Conservation (phyloP, 768 basidiomycete species). For the Lyophyllum atratum region DNA sequence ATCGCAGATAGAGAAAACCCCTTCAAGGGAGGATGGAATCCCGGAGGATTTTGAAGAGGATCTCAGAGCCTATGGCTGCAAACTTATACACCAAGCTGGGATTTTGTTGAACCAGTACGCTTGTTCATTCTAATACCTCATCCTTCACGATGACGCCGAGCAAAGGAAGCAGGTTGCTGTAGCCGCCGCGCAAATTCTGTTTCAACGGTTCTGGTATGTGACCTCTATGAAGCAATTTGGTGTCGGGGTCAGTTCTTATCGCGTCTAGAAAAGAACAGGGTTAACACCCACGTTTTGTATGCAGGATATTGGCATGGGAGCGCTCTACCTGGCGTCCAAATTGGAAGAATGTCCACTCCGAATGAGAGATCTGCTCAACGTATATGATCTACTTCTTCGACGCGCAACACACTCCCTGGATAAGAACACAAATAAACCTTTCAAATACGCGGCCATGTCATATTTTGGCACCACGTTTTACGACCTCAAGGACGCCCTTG, state of each 20-base stretch:
- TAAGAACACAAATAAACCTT: slow-evolving; percentile 35
- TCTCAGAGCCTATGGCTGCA: slow-evolving; percentile 87
- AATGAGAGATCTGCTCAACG: slow-evolving; percentile 93
- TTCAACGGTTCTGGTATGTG: slow-evolving; percentile 97
- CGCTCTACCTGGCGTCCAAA: slow-evolving; percentile 85
- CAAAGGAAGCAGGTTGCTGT: slow-evolving; percentile 93
- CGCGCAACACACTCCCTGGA: slow-evolving; percentile 58
- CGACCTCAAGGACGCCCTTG: slow-evolving; percentile 91
- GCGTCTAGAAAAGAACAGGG: not conserved
- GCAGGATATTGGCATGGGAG: slow-evolving; percentile 89
- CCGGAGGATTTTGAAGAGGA: slow-evolving; percentile 84
- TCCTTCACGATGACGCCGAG: slow-evolving; percentile 11
- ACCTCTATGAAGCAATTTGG: slow-evolving; percentile 94
- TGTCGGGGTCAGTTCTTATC: slow-evolving; percentile 67
- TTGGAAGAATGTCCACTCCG: slow-evolving; percentile 90
- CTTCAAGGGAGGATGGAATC: slow-evolving; percentile 82
- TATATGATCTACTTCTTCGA: slow-evolving; percentile 88
- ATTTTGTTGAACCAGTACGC: slow-evolving; percentile 86
- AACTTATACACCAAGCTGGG: slow-evolving; percentile 94
- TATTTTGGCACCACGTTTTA: slow-evolving; percentile 91
- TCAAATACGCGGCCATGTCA: slow-evolving; percentile 83
- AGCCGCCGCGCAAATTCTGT: slow-evolving; percentile 93
- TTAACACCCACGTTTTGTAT: slow-evolving; percentile 3
- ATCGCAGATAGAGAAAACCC: slow-evolving; percentile 75
- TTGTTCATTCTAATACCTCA: not conserved